Evolutionary conservation across 169 alveolate genomes (phyloP).

Genomic region (Toxoplasma gondii): DNA sequence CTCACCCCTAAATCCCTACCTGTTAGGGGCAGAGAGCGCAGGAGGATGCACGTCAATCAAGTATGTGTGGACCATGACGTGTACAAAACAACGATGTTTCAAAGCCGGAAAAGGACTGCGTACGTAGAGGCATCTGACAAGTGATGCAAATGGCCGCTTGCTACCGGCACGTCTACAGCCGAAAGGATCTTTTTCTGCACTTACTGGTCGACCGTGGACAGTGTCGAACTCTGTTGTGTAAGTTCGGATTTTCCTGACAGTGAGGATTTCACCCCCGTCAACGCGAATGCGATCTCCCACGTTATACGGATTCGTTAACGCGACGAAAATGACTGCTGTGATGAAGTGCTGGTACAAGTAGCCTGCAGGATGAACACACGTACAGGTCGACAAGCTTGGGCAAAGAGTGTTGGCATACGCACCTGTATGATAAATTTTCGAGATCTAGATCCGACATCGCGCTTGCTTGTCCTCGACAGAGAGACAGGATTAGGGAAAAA

Average conservation of each 20-base stretch:
- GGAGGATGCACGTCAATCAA: no score
- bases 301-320: constrained; percentile 83
- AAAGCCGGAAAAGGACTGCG: no score
- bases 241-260: constrained; percentile 81
- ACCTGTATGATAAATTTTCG: not conserved
- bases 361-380: constrained; percentile 50
- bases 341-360: constrained; percentile 83
- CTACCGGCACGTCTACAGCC: not conserved
- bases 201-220: constrained; percentile 74
- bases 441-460: not conserved
- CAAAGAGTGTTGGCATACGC: not conserved
- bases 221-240: constrained; percentile 82
- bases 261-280: constrained; percentile 81
- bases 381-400: not conserved
- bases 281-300: constrained; percentile 86
- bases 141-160: no score
- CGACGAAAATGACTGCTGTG: constrained; percentile 84
- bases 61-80: no score
- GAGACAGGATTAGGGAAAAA: no score
- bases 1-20: no score
- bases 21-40: no score
- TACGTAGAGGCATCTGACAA: no score
- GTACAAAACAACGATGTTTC: no score
- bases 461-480: no score
- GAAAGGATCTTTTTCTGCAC: not conserved